Conservation (phyloP, 768 basidiomycete genomes). For the Lactarius trivialis region DNA sequence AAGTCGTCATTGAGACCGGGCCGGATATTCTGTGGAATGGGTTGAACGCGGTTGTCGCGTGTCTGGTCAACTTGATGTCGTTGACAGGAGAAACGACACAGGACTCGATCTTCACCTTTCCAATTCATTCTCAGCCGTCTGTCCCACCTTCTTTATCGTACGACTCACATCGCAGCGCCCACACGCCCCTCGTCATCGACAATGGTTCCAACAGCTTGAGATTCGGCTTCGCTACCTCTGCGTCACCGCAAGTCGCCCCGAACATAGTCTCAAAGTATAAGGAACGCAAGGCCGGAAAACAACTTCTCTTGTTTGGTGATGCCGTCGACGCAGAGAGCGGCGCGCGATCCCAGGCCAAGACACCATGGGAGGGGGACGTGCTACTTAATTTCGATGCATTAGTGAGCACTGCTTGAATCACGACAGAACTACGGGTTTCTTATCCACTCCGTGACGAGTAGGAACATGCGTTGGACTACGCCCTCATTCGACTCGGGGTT, state of each 20-base stretch:
- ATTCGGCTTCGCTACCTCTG: conserved; percentile 71
- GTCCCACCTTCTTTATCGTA: conserved; percentile 10
- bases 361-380: conserved; percentile 93
- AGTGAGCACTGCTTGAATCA: conserved; percentile 45
- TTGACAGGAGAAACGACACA: neutral
- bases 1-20: neutral
- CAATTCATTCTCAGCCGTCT: conserved; percentile 15
- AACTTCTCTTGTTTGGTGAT: conserved; percentile 81
- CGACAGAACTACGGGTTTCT: neutral
- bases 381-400: conserved; percentile 87
- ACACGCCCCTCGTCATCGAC: conserved; percentile 76
- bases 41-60: neutral
- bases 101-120: conserved; percentile 4
- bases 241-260: conserved; percentile 49
- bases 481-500: conserved; percentile 82
- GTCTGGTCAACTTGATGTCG: neutral
- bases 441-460: conserved; percentile 31
- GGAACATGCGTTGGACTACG: conserved; percentile 94
- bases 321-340: conserved; percentile 83
- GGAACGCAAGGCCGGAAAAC: conserved; percentile 78
- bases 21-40: neutral
- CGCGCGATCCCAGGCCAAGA: conserved; percentile 67
- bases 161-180: conserved; percentile 15
- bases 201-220: conserved; percentile 80
- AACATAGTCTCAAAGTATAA: conserved; percentile 84